phyloP scores from a whole-genome alignment of 805 yeast genomes.

The Yamadazyma philogaea region DNA sequence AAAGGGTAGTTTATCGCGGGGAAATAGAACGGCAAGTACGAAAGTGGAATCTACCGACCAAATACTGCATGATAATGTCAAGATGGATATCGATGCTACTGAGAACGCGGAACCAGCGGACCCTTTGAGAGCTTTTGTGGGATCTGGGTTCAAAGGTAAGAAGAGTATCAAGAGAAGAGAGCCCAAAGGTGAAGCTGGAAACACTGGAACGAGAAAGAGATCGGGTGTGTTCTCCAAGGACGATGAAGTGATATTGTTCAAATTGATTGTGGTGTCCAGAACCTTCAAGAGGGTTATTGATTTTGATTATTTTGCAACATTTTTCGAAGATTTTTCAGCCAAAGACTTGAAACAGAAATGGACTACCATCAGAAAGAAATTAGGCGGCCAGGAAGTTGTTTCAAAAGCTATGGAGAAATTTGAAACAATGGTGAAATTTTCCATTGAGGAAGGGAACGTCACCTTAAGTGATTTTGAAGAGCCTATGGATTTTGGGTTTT shows the following conservation, averaged over 20 bases:
- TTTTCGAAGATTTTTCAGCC: conserved; percentile 43
- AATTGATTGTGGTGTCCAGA: conserved; percentile 66
- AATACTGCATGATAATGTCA: background rate
- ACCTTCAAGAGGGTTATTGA: conserved; percentile 59
- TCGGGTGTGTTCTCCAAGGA: conserved; percentile 31
- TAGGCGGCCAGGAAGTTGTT: conserved; percentile 51
- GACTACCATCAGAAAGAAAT: conserved; percentile 58
- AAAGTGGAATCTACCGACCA: background rate
- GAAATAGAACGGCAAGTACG: background rate
- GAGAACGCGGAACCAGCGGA: background rate
- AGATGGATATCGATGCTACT: background rate
- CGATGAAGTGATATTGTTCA: conserved; percentile 55
- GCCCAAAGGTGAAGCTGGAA: conserved; percentile 2
- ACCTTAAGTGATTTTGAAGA: conserved; percentile 48
- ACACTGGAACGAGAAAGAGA: conserved; percentile 6
- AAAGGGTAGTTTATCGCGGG: background rate
- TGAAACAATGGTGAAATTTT: conserved; percentile 60
- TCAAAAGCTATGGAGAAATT: conserved; percentile 58
- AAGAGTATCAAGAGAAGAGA: conserved; percentile 8
- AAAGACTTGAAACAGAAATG: conserved; percentile 59
- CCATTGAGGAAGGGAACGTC: conserved; percentile 55
- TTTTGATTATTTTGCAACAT: conserved; percentile 57
- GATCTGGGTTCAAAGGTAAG: conserved; percentile 10
- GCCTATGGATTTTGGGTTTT: conserved; percentile 44
- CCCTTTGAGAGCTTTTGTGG: conserved; percentile 13